Evolutionary conservation across 345 rosid species (phyloP).

Genomic region (Microcos paniculata): DNA sequence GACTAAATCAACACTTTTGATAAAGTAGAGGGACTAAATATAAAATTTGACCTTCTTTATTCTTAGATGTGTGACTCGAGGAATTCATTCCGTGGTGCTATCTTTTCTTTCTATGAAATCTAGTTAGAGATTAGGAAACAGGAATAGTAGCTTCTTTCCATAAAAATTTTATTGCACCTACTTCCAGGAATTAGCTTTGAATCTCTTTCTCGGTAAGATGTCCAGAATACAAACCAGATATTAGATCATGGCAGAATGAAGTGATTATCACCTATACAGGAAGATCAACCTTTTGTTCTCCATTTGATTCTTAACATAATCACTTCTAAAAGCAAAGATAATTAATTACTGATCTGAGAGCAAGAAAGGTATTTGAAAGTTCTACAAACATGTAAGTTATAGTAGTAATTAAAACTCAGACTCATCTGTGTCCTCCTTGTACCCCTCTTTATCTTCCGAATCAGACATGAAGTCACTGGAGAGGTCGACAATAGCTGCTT

Average conservation of each 20-base stretch:
- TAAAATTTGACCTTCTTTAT: no score
- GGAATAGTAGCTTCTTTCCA: no score
- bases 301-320: background rate
- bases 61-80: no score
- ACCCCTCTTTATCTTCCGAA: conserved; percentile 23
- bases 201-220: background rate
- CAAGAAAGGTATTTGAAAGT: background rate
- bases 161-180: background rate
- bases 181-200: background rate
- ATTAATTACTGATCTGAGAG: background rate
- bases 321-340: background rate
- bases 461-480: conserved; percentile 15
- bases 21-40: no score
- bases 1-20: no score
- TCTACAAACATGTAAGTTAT: background rate
- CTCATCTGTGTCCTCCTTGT: conserved; percentile 33
- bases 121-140: no score
- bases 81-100: no score
- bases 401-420: conserved; percentile 32
- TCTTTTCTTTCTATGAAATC: no score
- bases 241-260: background rate
- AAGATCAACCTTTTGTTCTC: no score
- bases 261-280: background rate
- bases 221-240: background rate
- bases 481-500: conserved; percentile 12